These are phyloP conservation scores for Alternaria novae-zelandiae DNA, from an alignment of 2,329 filamentous ascomycete genomes.

Conservation along the genomic window DNA sequence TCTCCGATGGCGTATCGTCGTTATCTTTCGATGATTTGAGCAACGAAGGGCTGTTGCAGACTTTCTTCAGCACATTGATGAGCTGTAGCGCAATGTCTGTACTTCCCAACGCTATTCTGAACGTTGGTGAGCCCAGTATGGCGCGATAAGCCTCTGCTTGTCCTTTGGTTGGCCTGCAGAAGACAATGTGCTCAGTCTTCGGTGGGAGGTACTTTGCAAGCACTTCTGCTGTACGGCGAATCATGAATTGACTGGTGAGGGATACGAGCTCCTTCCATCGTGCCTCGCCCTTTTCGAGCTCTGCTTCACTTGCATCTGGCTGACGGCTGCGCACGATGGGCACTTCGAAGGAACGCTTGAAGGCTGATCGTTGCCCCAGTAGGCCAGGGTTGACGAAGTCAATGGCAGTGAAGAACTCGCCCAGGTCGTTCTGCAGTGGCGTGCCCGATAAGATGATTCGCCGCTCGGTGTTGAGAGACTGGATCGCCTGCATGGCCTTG, in stretches of 20 bases:
- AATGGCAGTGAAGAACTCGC: constrained; percentile 71
- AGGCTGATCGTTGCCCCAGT: constrained; percentile 66
- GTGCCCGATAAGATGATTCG: constrained; percentile 71
- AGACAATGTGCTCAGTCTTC: constrained; percentile 71
- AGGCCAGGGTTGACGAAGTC: constrained; percentile 73
- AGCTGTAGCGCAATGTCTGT: constrained; percentile 69
- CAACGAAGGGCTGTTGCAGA: constrained; percentile 73
- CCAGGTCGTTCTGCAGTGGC: constrained; percentile 71
- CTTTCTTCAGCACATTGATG: constrained; percentile 75
- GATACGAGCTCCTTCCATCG: constrained; percentile 66
- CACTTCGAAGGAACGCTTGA: constrained; percentile 68
- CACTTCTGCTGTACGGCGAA: constrained; percentile 71
- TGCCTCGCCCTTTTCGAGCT: constrained; percentile 69
- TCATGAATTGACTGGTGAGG: constrained; percentile 69
- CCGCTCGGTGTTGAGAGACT: constrained; percentile 66
- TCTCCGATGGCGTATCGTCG: constrained; percentile 57
- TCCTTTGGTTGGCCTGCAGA: constrained; percentile 66
- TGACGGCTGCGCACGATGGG: constrained; percentile 70
- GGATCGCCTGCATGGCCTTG: constrained; percentile 70
- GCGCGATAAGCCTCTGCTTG: constrained; percentile 68
- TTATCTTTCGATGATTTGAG: constrained; percentile 60
- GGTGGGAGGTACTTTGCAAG: constrained; percentile 69
- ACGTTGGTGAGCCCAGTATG: constrained; percentile 69
- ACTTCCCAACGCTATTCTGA: constrained; percentile 66
- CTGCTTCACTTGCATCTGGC: constrained; percentile 65